Conservation (phyloP, 2,329 filamentous ascomycete species). For the Aspergillus sp. region DNA sequence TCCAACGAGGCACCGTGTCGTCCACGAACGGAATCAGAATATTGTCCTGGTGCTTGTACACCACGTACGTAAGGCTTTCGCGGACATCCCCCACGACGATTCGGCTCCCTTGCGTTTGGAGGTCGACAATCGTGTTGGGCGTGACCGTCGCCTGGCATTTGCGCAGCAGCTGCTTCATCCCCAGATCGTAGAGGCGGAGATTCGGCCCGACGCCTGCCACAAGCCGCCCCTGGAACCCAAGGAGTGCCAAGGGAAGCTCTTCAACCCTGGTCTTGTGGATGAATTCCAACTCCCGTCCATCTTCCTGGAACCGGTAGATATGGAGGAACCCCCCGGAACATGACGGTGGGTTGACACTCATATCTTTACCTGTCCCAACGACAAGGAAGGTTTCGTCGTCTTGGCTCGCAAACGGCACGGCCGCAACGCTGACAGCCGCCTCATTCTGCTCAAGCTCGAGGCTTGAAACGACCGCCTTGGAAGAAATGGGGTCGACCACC, state of each 20-base stretch:
- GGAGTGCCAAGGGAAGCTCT: slow-evolving; percentile 76
- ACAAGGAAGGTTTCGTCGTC: slow-evolving; percentile 86
- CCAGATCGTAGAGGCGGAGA: slow-evolving; percentile 82
- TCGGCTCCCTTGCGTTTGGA: slow-evolving; percentile 83
- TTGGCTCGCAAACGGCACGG: slow-evolving; percentile 78
- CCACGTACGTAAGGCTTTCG: slow-evolving; percentile 82
- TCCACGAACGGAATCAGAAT: slow-evolving; percentile 88
- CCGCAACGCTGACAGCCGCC: slow-evolving; percentile 74
- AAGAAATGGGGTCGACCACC: slow-evolving; percentile 70
- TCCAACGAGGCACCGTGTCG: slow-evolving; percentile 83
- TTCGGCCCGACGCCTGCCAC: slow-evolving; percentile 76
- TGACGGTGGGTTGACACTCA: slow-evolving; percentile 66
- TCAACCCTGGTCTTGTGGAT: slow-evolving; percentile 94
- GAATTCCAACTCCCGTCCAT: slow-evolving; percentile 82
- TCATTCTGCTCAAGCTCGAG: slow-evolving; percentile 84
- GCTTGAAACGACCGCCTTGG: slow-evolving; percentile 65
- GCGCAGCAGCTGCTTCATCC: slow-evolving; percentile 81
- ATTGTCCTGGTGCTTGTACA: slow-evolving; percentile 88
- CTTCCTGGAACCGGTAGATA: slow-evolving; percentile 79
- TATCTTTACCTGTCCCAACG: slow-evolving; percentile 87
- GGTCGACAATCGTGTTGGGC: slow-evolving; percentile 72
- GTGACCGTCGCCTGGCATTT: slow-evolving; percentile 78
- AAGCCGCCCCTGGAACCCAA: slow-evolving; percentile 86
- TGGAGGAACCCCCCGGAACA: slow-evolving; percentile 77
- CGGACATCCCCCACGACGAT: slow-evolving; percentile 89